Evolutionary conservation across 169 alveolate genomes (phyloP), one percentile per base, ranked within the genome.

Genomic region (Plasmodium cynomolgi): DNA sequence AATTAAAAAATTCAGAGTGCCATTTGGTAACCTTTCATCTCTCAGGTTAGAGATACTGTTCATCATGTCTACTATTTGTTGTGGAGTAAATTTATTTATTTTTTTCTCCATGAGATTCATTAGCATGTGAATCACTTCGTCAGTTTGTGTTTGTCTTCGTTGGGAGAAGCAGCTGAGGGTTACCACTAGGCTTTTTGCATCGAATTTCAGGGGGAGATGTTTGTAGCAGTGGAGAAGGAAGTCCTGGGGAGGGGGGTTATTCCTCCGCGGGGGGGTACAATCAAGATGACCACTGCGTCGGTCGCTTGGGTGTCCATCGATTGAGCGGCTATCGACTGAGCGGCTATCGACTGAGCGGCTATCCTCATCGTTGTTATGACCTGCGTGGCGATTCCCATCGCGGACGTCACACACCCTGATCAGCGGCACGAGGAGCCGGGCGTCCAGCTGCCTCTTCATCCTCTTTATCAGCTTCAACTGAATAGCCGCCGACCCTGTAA

Each of bases 131-230:
- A 86, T 17, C 13, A 86, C 81, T 15, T 86, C 83, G 11, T 54
- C 80, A 54, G 20, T 75, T 37, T 77, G 71, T 5, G 68, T 17
- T 77, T 56, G 34, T 0, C 93, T 17, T 34, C 39, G 37, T 37
- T 86, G 79, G 17, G 93, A 86, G 68, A 86, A 86, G 62, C 84
- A 54, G 44, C 85, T 77, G 4, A 86, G 44, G 31, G 93, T 77
- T 20, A 86, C 81, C 26, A 86, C 37, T 17, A 86, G 39, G 13
- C 86, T 75, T 56, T 86, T 86, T 33, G 9, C 34, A 50, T 86
- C 75, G 41, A 86, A 86, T 23, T 33, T 75, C 44, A 86, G 47
- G 68, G 80, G 39, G 73, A 86, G 79, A 56, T 86, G 62, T 29
- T 86, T 86, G 47, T 86, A 86, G 20, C 26, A 33, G 33, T 86